These are phyloP conservation scores for Apostasia ramifera DNA, from an alignment of 106 monocot species.

Conservation along the genomic window DNA sequence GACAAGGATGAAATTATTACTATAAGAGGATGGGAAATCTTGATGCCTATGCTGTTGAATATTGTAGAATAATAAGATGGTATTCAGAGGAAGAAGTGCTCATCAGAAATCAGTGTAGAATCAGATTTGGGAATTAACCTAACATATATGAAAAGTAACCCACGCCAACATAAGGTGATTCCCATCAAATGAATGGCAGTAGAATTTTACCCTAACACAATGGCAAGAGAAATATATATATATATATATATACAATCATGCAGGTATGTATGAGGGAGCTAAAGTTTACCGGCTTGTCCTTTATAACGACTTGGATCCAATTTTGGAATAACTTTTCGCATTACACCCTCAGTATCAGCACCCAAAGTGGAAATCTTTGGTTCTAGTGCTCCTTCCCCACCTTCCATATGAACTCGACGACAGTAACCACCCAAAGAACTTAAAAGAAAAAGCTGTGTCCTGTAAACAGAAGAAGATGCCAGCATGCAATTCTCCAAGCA, in stretches of 20 bases:
- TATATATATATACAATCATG: not conserved
- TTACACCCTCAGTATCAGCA: conserved; percentile 40
- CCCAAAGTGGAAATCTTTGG: conserved; percentile 12
- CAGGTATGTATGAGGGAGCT: not conserved
- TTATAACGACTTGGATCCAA: conserved; percentile 53
- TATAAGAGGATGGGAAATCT: too few species aligned
- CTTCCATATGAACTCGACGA: conserved; percentile 9
- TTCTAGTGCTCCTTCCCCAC: conserved; percentile 1
- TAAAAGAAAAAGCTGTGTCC: conserved; percentile 71
- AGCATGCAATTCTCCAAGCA: conserved; percentile 26
- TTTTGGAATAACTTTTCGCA: conserved; percentile 58
- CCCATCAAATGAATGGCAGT: not conserved
- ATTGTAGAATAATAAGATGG: too few species aligned
- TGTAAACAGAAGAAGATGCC: conserved; percentile 34
- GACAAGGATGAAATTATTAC: too few species aligned
- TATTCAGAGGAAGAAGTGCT: too few species aligned
- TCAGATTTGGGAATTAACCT: too few species aligned
- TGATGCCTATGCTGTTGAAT: too few species aligned
- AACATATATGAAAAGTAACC: too few species aligned
- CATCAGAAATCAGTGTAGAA: too few species aligned
- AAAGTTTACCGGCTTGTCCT: conserved; percentile 75
- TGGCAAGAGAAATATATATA: not conserved
- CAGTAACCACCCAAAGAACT: conserved; percentile 31
- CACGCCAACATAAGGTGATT: too few species aligned
- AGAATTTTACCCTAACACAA: not conserved